Conservation (phyloP, 345 rosid genomes). For the Dimocarpus longan region DNA sequence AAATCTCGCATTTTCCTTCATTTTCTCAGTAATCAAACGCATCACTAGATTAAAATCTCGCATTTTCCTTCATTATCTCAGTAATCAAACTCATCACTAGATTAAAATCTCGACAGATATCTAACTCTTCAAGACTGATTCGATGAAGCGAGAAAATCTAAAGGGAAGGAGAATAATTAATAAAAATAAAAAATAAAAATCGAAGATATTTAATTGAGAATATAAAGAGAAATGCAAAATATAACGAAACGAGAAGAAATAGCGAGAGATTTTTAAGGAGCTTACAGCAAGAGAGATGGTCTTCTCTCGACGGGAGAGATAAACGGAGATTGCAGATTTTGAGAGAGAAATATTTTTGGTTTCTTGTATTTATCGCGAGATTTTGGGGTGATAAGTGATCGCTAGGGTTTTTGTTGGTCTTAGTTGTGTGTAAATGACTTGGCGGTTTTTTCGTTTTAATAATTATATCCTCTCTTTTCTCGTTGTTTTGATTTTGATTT, state of each 20-base stretch:
- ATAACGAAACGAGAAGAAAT: slow-evolving; percentile 18
- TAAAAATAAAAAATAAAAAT: neutral
- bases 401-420: slow-evolving; percentile 23
- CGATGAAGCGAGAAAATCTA: neutral
- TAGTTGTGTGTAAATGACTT: neutral
- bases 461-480: slow-evolving; percentile 18
- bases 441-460: neutral
- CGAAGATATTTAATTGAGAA: neutral
- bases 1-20: neutral
- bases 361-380: slow-evolving; percentile 48
- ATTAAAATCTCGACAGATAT: neutral
- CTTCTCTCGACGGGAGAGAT: slow-evolving; percentile 44
- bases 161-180: neutral
- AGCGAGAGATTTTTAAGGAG: slow-evolving; percentile 37
- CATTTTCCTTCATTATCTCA: slow-evolving; percentile 27
- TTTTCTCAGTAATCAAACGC: slow-evolving; percentile 39
- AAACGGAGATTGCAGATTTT: slow-evolving; percentile 42
- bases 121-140: neutral
- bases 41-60: neutral
- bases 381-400: slow-evolving; percentile 22
- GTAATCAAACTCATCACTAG: slow-evolving; percentile 23
- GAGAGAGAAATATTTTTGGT: slow-evolving; percentile 10
- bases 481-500: slow-evolving; percentile 9
- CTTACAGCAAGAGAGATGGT: slow-evolving; percentile 37
- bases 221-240: neutral